phyloP scores from a whole-genome alignment of 371 early-diverging fungal species.

The Homolaphlyctis polyrhiza region DNA sequence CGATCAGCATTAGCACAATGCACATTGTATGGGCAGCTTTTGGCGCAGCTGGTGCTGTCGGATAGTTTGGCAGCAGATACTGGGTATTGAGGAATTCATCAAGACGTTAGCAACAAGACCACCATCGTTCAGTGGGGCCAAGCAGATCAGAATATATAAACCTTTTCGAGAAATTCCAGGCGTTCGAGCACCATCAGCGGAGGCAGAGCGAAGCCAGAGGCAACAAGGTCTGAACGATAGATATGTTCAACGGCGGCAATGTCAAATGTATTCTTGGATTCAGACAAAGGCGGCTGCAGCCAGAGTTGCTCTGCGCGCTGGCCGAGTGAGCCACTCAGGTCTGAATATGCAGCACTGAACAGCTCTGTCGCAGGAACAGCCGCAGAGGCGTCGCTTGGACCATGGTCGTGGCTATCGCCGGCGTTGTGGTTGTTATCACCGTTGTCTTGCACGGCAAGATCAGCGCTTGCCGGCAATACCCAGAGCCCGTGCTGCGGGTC shows the following conservation, averaged over 20 bases:
- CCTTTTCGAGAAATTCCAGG: neutral
- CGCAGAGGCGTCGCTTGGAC: too few species aligned
- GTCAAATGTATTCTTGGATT: slow-evolving; percentile 30
- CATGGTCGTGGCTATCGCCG: too few species aligned
- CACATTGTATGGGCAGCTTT: slow-evolving; percentile 52
- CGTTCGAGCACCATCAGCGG: neutral
- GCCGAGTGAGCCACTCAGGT: too few species aligned
- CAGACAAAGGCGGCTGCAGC: too few species aligned
- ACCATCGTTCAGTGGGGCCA: neutral
- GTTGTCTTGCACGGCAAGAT: too few species aligned
- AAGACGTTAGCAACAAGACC: neutral
- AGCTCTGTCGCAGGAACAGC: too few species aligned
- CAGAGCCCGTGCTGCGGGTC: too few species aligned
- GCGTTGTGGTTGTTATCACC: too few species aligned
- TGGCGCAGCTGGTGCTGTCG: neutral
- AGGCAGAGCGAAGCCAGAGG: neutral
- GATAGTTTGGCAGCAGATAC: slow-evolving; percentile 3
- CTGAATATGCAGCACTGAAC: too few species aligned
- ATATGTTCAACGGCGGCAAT: slow-evolving; percentile 54
- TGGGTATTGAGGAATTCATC: neutral
- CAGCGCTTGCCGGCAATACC: too few species aligned
- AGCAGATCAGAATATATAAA: neutral
- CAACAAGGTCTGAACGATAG: slow-evolving; percentile 49
- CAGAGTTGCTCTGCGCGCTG: too few species aligned
- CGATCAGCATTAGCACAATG: slow-evolving; percentile 80